Percentiles rank a stretch among this genome's conserved stretches.
These are phyloP conservation scores for Fraxinus americana DNA, from an alignment of 257 asterid species.

Conservation along the genomic window DNA sequence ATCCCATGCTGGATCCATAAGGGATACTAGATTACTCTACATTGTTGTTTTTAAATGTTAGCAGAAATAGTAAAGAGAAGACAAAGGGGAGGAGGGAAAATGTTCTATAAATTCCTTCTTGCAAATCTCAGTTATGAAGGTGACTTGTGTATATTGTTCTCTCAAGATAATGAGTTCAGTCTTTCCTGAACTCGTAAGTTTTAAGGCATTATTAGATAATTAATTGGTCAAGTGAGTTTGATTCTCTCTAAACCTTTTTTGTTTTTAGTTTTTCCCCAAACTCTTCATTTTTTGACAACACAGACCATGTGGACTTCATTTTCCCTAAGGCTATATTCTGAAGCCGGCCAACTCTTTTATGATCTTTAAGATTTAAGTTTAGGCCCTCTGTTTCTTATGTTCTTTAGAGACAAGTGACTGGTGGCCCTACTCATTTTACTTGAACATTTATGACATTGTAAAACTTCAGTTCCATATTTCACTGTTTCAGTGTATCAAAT, in stretches of 20 bases:
- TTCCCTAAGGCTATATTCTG: background rate
- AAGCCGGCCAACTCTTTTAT: background rate
- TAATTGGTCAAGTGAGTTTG: background rate
- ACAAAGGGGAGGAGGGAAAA: background rate
- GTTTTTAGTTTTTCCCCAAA: background rate
- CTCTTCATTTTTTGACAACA: background rate
- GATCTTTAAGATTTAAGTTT: background rate
- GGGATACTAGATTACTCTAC: background rate
- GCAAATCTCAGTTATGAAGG: background rate
- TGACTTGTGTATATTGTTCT: background rate
- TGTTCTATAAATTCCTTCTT: background rate
- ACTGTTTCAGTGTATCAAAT: background rate
- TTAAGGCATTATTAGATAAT: background rate
- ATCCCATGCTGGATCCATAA: background rate
- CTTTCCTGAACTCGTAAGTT: background rate
- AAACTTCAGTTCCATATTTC: background rate
- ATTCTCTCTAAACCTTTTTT: background rate
- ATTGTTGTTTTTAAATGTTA: background rate
- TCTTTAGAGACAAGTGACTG: slow-evolving; percentile 2
- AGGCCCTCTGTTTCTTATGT: background rate
- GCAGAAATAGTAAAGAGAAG: background rate
- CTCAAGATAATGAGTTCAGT: background rate
- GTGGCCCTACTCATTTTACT: background rate
- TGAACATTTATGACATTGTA: background rate
- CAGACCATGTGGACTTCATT: background rate